Percentiles rank a stretch among this genome's conserved stretches.
Conservation (phyloP, 805 yeast genomes). For the Starmerella vitae region DNA sequence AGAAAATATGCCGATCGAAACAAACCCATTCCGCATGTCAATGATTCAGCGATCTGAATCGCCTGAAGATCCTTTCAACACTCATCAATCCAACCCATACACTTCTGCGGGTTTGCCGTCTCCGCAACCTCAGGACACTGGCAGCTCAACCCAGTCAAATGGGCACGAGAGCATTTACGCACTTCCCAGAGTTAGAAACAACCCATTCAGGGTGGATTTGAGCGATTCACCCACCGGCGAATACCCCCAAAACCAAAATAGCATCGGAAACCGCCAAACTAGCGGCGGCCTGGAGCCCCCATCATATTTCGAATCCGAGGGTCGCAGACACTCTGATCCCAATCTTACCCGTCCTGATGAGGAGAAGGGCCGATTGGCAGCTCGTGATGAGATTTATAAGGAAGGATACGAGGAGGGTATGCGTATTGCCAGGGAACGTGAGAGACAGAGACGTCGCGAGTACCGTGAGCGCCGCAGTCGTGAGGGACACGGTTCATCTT, state of each 20-base stretch:
- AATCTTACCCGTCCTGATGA: slow-evolving; percentile 9
- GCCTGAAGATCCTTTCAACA: slow-evolving; percentile 19
- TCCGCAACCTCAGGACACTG: not conserved
- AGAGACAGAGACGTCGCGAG: slow-evolving; percentile 20
- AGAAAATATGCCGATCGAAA: slow-evolving; percentile 8
- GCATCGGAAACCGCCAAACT: not conserved
- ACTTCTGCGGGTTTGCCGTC: too few species aligned
- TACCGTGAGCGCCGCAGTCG: slow-evolving; percentile 17
- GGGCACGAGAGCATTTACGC: not conserved
- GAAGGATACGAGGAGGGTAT: slow-evolving; percentile 19
- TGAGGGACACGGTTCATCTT: slow-evolving; percentile 2
- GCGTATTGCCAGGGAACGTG: slow-evolving; percentile 18
- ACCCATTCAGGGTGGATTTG: slow-evolving; percentile 4
- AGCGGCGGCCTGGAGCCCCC: slow-evolving; percentile 13
- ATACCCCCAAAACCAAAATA: slow-evolving; percentile 3
- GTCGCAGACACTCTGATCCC: slow-evolving; percentile 18
- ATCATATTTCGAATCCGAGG: slow-evolving; percentile 12
- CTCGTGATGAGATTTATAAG: slow-evolving; percentile 16
- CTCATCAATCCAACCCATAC: not conserved
- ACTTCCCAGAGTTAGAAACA: not conserved
- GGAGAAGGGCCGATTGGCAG: slow-evolving; percentile 13
- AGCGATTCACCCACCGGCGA: not conserved
- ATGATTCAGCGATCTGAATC: slow-evolving; percentile 22
- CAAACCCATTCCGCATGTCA: slow-evolving; percentile 23
- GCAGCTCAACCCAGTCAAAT: not conserved